These are phyloP conservation scores for Eimeria acervulina DNA, from an alignment of 169 alveolate species.

Conservation along the genomic window DNA sequence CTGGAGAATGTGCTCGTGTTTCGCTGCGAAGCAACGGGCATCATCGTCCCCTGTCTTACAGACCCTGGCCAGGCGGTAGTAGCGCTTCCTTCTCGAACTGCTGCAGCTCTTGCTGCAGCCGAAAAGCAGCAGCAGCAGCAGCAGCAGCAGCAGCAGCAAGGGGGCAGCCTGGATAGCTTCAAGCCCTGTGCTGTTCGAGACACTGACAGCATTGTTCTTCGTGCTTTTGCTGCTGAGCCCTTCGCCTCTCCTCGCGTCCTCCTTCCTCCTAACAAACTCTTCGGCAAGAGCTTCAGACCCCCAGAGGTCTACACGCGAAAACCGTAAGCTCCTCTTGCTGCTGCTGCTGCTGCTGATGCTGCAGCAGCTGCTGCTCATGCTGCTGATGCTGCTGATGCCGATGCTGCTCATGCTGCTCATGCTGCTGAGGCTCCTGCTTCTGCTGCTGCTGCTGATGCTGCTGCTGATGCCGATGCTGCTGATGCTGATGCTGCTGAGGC, in stretches of 20 bases:
- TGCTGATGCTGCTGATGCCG: not conserved
- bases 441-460: too few species aligned
- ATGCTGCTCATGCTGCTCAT: too few species aligned
- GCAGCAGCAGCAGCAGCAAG: not conserved
- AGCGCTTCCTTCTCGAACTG: slow-evolving; percentile 67
- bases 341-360: slow-evolving; percentile 7
- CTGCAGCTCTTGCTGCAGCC: slow-evolving; percentile 9
- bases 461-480: too few species aligned
- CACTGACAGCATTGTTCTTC: too few species aligned
- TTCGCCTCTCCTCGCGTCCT: not conserved
- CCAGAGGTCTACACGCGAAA: slow-evolving; percentile 88
- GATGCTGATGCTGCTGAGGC: too few species aligned
- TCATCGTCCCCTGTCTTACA: slow-evolving; percentile 87
- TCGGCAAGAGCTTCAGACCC: slow-evolving; percentile 91
- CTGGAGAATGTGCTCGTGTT: slow-evolving; percentile 88
- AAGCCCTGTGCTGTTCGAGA: too few species aligned
- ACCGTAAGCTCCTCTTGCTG: not conserved
- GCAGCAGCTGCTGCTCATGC: not conserved
- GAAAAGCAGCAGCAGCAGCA: not conserved
- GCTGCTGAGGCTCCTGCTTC: too few species aligned
- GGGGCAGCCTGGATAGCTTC: too few species aligned
- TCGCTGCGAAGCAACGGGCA: slow-evolving; percentile 86
- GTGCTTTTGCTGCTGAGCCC: too few species aligned
- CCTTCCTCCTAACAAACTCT: slow-evolving; percentile 76
- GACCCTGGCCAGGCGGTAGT: slow-evolving; percentile 91